A percentile compares a stretch with the other conserved stretches of the same genome.
Evolutionary conservation across 768 basidiomycete species (phyloP).

Genomic region (Leucosporidium creatinivorum): DNA sequence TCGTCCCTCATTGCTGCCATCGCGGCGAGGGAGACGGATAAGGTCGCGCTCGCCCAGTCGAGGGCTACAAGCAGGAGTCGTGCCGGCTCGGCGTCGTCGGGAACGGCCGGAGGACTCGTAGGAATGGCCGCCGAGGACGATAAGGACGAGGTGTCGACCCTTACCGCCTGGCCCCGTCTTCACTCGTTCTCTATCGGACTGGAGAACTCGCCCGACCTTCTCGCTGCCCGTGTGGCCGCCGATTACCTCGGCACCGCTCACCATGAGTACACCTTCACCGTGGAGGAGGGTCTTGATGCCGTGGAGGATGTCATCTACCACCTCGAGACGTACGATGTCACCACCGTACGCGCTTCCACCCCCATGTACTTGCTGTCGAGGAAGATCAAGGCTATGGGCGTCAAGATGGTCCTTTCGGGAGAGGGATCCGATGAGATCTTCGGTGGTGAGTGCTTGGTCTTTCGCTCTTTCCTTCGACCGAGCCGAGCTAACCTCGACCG

Average conservation of each 20-base stretch:
- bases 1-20: slow-evolving; percentile 93
- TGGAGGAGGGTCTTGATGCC: slow-evolving; percentile 95
- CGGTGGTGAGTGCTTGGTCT: slow-evolving; percentile 55
- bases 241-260: slow-evolving; percentile 89
- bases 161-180: slow-evolving; percentile 86
- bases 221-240: slow-evolving; percentile 89
- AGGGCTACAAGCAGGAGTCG: slow-evolving; percentile 5
- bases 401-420: slow-evolving; percentile 98
- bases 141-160: slow-evolving; percentile 46
- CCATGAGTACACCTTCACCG: slow-evolving; percentile 96
- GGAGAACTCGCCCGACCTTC: slow-evolving; percentile 85
- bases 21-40: slow-evolving; percentile 90
- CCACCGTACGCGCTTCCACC: slow-evolving; percentile 92
- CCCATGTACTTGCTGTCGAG: slow-evolving; percentile 98
- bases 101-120: slow-evolving; percentile 44
- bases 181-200: slow-evolving; percentile 98
- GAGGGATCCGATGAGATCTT: slow-evolving; percentile 98
- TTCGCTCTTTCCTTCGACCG: not conserved
- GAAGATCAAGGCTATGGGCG: slow-evolving; percentile 99
- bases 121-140: slow-evolving; percentile 22
- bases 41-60: slow-evolving; percentile 69
- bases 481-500: not conserved
- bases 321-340: slow-evolving; percentile 97
- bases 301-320: slow-evolving; percentile 97
- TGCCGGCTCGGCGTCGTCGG: slow-evolving; percentile 8